Conservation (phyloP, 108 stramenopile genomes). For the Conticribra guillardii region DNA sequence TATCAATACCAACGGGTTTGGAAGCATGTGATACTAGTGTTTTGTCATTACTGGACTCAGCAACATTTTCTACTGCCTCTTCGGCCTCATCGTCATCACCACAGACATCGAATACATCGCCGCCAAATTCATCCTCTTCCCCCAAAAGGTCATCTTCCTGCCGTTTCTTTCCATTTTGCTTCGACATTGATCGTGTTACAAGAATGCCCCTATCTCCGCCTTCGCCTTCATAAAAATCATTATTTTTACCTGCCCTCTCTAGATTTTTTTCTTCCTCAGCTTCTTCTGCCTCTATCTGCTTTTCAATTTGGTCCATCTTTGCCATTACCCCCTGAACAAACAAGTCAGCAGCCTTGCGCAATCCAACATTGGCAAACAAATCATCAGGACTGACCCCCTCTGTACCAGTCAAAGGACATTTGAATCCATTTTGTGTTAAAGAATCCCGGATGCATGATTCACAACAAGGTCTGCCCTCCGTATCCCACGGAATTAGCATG, state of each 20-base stretch:
- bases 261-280: conserved; percentile 35
- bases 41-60: not conserved
- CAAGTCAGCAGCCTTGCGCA: conserved; percentile 81
- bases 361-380: conserved; percentile 72
- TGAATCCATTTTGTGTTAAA: conserved; percentile 76
- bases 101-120: conserved; percentile 91
- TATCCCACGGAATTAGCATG: conserved; percentile 86
- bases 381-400: conserved; percentile 89
- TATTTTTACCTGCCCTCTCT: conserved; percentile 22
- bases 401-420: conserved; percentile 79
- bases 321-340: conserved; percentile 80
- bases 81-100: conserved; percentile 34
- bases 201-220: conserved; percentile 55
- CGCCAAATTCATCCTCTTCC: conserved; percentile 82
- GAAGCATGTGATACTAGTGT: not conserved
- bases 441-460: conserved; percentile 86
- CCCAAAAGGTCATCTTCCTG: conserved; percentile 67
- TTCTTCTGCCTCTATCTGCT: conserved; percentile 71
- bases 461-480: conserved; percentile 77
- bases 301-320: conserved; percentile 80
- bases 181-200: conserved; percentile 32
- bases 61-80: not conserved
- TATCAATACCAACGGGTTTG: conserved; percentile 10
- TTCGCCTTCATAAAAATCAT: conserved; percentile 59
- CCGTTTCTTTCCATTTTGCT: conserved; percentile 35